A percentile compares a stretch with the other conserved stretches of the same genome.
phyloP scores from a whole-genome alignment of 768 basidiomycete genomes.

The Lentinula boryana region DNA sequence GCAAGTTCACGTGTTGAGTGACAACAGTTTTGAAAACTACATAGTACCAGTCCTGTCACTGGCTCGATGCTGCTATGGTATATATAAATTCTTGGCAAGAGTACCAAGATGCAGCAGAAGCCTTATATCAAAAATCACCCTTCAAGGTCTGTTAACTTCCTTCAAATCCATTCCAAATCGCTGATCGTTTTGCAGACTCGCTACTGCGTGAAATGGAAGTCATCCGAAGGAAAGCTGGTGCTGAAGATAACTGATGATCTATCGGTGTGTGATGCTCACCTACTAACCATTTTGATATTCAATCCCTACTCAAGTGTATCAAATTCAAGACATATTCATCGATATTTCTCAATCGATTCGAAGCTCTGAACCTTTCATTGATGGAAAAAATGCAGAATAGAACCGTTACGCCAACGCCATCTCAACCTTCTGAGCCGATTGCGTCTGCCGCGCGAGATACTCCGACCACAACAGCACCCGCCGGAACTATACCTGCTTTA shows the following conservation, averaged over 20 bases:
- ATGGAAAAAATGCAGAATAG: constrained; percentile 84
- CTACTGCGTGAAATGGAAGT: constrained; percentile 89
- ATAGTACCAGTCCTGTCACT: neutral
- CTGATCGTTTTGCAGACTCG: constrained; percentile 51
- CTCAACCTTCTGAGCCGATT: constrained; percentile 13
- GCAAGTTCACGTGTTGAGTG: neutral
- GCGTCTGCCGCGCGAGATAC: constrained; percentile 13
- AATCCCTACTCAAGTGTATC: constrained; percentile 57
- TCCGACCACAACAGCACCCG: constrained; percentile 11
- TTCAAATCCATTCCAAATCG: neutral
- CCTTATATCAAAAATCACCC: constrained; percentile 75
- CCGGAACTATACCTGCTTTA: constrained; percentile 7
- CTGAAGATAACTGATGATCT: constrained; percentile 91
- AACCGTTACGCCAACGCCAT: constrained; percentile 23
- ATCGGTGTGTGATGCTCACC: constrained; percentile 49
- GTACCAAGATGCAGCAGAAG: constrained; percentile 86
- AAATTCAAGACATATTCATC: constrained; percentile 96
- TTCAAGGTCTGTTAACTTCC: constrained; percentile 46
- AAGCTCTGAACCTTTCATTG: constrained; percentile 80
- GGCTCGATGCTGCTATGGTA: constrained; percentile 46
- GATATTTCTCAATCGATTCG: constrained; percentile 94
- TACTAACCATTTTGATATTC: neutral
- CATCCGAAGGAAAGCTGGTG: constrained; percentile 80
- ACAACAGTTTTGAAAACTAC: neutral
- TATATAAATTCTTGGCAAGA: constrained; percentile 90